Evolutionary conservation across 2,329 filamentous ascomycete species (phyloP), one percentile per base, ranked within the genome.

Genomic region (Penicillium sp.): DNA sequence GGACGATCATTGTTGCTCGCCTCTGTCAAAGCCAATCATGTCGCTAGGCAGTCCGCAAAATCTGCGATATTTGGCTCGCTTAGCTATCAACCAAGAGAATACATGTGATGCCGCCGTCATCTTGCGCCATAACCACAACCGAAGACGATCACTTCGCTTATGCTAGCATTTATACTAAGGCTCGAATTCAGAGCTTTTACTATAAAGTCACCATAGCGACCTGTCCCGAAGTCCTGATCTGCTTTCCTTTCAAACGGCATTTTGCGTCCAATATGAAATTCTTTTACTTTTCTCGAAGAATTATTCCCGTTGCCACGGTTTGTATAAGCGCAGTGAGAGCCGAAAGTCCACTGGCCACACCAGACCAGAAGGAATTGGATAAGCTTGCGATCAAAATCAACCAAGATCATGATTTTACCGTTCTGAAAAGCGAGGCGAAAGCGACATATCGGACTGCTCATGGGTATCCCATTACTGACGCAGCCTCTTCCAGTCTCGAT

Each of bases 381-480:
- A 36, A 30, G 4, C 36, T 55, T 12, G 41, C 45, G 7, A 49
- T 55, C 24, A 26, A 55, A n/a, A 36, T 55, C 41, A 48, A 34
- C 33, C 32, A 50, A 9, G 29, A 52, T 20, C 20, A 49, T 26
- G 42, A 21, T 15, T 53, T 49, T 10, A 9, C 26, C 7, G 18
- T 49, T 13, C 50, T 52, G 9, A 49, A 49, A 27, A 40, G 33
- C 9, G 46, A 49, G 12, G 49, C 46, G 1, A 52, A 55, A 29
- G 46, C 41, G 23, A 46, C 46, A 7, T 53, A 49, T 17, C n/a
- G 50, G 32, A 46, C 49, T 30, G 49, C 45, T 2, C 49, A 55
- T 30, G 53, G 53, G 12, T 27, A 49, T 20, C 40, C 44, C 27
- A 52, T 55, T 20, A 55, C 41, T 24, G 53, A 49, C 17, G 40